phyloP scores from a whole-genome alignment of 352 stramenopile species.

The Stramenopiles sp. region DNA sequence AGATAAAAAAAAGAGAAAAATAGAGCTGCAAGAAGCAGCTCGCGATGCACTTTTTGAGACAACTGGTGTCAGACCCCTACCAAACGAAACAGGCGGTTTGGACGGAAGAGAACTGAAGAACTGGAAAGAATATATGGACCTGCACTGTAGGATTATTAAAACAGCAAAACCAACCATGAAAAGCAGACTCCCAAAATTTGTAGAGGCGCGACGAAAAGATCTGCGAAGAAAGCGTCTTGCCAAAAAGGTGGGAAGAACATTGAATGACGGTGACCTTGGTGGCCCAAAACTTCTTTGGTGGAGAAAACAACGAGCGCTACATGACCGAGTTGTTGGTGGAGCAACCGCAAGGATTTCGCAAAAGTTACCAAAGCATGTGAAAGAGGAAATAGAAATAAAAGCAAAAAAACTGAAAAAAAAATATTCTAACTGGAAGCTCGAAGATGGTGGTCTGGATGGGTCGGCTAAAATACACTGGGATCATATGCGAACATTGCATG shows the following conservation, averaged over 20 bases:
- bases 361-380: not conserved
- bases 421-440: slow-evolving; percentile 4
- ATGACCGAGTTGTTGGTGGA: slow-evolving; percentile 6
- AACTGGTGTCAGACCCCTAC: not conserved
- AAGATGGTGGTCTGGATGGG: not conserved
- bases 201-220: not conserved
- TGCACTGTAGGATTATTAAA: slow-evolving; percentile 10
- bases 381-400: slow-evolving; percentile 12
- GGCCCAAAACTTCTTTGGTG: slow-evolving; percentile 7
- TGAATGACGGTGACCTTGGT: not conserved
- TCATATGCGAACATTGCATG: slow-evolving; percentile 6
- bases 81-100: not conserved
- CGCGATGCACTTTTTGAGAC: not conserved
- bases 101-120: slow-evolving; percentile 10
- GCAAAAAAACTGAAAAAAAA: slow-evolving; percentile 10
- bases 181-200: not conserved
- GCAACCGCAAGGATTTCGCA: not conserved
- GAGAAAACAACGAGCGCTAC: slow-evolving; percentile 11
- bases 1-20: not conserved
- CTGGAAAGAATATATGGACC: not conserved
- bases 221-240: not conserved
- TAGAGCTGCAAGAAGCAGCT: not conserved
- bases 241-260: not conserved
- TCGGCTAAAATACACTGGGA: slow-evolving; percentile 6
- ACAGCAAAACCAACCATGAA: slow-evolving; percentile 7